These are phyloP conservation scores for Thelonectria rubi DNA, from an alignment of 2,329 filamentous ascomycete genomes.

Conservation along the genomic window DNA sequence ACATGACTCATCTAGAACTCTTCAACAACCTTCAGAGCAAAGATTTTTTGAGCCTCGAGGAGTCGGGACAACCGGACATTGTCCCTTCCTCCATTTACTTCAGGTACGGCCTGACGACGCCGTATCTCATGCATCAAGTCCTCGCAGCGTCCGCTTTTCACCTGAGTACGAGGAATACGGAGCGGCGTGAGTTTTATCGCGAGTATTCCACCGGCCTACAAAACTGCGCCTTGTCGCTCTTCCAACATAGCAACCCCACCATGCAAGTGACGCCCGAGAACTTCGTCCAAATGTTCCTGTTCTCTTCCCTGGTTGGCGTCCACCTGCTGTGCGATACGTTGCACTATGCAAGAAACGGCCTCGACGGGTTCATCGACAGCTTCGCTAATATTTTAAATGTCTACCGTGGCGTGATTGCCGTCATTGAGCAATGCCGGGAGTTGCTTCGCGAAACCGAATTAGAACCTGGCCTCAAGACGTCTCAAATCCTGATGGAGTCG, in stretches of 20 bases:
- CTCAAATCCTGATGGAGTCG: not conserved
- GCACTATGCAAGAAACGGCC: not conserved
- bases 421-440: slow-evolving; percentile 7
- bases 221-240: slow-evolving; percentile 24
- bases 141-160: slow-evolving; percentile 34
- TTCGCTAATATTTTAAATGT: slow-evolving; percentile 26
- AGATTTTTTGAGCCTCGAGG: not conserved
- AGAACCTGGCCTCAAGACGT: slow-evolving; percentile 1
- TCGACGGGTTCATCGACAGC: not conserved
- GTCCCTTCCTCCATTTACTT: slow-evolving; percentile 5
- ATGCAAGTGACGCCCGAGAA: slow-evolving; percentile 19
- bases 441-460: slow-evolving; percentile 20
- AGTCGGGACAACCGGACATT: not conserved
- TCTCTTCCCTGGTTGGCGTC: slow-evolving; percentile 20
- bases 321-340: slow-evolving; percentile 29
- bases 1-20: slow-evolving; percentile 1
- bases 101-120: not conserved
- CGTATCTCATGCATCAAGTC: slow-evolving; percentile 27
- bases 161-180: not conserved
- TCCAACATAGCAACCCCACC: slow-evolving; percentile 7
- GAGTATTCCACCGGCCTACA: slow-evolving; percentile 19
- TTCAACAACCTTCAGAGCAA: slow-evolving; percentile 2
- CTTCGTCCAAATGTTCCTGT: slow-evolving; percentile 27
- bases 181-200: not conserved
- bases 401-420: slow-evolving; percentile 25